These are phyloP conservation scores for Sambucus nigra DNA, from an alignment of 129 eudicot species.

Conservation along the genomic window DNA sequence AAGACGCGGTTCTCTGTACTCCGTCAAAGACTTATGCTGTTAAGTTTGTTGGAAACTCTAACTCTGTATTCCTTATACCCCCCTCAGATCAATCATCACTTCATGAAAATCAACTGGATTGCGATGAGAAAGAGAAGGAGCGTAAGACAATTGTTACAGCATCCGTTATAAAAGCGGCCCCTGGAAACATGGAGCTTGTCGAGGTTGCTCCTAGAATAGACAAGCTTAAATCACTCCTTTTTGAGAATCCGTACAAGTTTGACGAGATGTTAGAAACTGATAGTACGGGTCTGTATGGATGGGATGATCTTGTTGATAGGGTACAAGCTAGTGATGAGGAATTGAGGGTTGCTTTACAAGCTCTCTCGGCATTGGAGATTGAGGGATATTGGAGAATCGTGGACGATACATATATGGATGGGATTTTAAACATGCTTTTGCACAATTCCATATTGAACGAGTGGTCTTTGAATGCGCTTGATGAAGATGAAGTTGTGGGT, in stretches of 20 bases:
- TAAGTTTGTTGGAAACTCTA: constrained; percentile 89
- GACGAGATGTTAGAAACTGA: constrained; percentile 43
- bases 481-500: constrained; percentile 48
- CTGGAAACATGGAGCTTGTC: constrained; percentile 79
- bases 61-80: constrained; percentile 82
- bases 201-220: constrained; percentile 86
- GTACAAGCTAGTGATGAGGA: constrained; percentile 94
- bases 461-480: constrained; percentile 58
- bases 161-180: constrained; percentile 64
- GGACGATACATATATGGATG: constrained; percentile 58
- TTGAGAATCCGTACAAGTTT: constrained; percentile 49
- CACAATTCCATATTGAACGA: constrained; percentile 50
- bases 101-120: constrained; percentile 14
- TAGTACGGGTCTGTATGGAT: constrained; percentile 42
- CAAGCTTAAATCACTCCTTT: constrained; percentile 63
- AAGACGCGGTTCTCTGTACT: constrained; percentile 95
- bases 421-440: constrained; percentile 49
- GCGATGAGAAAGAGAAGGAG: constrained; percentile 13
- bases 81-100: constrained; percentile 36
- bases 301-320: constrained; percentile 64
- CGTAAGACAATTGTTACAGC: constrained; percentile 27
- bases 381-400: constrained; percentile 75
- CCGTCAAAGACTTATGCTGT: constrained; percentile 71
- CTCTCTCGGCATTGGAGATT: constrained; percentile 68
- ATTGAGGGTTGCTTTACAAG: constrained; percentile 40